phyloP scores from a whole-genome alignment of 805 yeast genomes.

The Deakozyma indianensis region DNA sequence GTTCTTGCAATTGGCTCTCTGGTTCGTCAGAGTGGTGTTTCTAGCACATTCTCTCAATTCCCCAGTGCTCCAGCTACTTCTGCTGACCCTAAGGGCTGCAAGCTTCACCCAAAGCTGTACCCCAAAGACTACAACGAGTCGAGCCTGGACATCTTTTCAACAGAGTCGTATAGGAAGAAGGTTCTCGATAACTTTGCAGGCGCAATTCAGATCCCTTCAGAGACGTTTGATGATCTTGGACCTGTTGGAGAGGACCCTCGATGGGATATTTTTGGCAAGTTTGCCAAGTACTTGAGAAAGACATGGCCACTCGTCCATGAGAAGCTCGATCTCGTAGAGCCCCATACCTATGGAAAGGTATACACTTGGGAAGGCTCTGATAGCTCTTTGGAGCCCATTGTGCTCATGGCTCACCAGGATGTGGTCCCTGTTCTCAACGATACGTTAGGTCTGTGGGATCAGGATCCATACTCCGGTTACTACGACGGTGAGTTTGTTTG shows the following conservation, averaged over 20 bases:
- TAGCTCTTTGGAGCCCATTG: slow-evolving; percentile 39
- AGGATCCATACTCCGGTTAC: slow-evolving; percentile 50
- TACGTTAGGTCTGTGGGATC: slow-evolving; percentile 41
- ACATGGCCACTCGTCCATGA: slow-evolving; percentile 41
- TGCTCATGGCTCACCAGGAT: slow-evolving; percentile 63
- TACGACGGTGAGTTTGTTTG: slow-evolving; percentile 48
- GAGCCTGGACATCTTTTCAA: neutral
- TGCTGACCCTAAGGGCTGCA: neutral
- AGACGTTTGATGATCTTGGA: slow-evolving; percentile 38
- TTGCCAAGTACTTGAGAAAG: slow-evolving; percentile 38
- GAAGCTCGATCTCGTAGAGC: slow-evolving; percentile 20
- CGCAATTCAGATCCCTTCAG: slow-evolving; percentile 55
- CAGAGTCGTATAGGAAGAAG: slow-evolving; percentile 5
- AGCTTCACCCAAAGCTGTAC: neutral
- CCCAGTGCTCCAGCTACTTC: neutral
- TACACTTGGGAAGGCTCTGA: slow-evolving; percentile 47
- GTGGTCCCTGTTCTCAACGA: slow-evolving; percentile 54
- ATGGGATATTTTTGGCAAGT: slow-evolving; percentile 32
- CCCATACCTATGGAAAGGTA: slow-evolving; percentile 43
- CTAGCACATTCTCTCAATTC: neutral
- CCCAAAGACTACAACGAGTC: neutral
- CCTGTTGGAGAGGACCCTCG: slow-evolving; percentile 36
- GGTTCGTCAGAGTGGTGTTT: neutral
- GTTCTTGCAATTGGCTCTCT: neutral
- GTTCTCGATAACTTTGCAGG: slow-evolving; percentile 18